Base-by-base conservation (phyloP, 2,329 filamentous ascomycete species). In the Xylaria digitata region DNA sequence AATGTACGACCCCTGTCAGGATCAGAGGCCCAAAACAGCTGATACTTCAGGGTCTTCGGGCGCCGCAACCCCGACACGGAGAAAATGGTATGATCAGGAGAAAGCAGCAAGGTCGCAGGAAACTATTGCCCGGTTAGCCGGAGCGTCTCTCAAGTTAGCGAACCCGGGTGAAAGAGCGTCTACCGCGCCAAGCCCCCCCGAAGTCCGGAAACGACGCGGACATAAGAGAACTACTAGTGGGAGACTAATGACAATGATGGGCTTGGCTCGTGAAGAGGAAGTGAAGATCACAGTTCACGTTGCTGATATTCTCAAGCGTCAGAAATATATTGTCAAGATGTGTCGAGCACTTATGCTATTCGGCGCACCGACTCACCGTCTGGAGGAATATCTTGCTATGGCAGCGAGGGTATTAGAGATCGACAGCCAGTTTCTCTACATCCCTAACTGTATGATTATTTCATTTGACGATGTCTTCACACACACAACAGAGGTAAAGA, bases 381-480 rank as follows among this genome's bases (percentile, higher is more conserved):
- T 97, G 21, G 94, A 97, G 78, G 91, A 96, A 76, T 96, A 96
- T 78, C 91, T 97, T 87, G 89, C 86, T 69, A 96, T 94, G 91
- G 92, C 92, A 4, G 90, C 93, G 1, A 86, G 92, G n/a, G 91
- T 94, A 0, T 85, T 97, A 37, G 91, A 93, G 76, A 93, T 97
- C 17, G 91, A 96, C 70, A 90, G 90, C 3, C 92, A 96, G 74
- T 97, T 95, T 71, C 81, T 97, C 30, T 97, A 97, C 76, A 88
- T 97, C 43, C 93, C 94, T 0, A 92, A 92, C 0, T 95, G 92
- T 73, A 97, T 97, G 94, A 91, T 97, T 66, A 90, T 96, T 75
- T 94, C 92, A 5, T 97, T 97, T 75, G 93, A 91, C 74, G 91
- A 94, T 67, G 77, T 80, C 70, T 79, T 80, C 0, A 92, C 91